Evolutionary conservation across 306 rosid genomes (phyloP), one percentile per base, ranked within the genome.

Genomic region (Glycine soja): DNA sequence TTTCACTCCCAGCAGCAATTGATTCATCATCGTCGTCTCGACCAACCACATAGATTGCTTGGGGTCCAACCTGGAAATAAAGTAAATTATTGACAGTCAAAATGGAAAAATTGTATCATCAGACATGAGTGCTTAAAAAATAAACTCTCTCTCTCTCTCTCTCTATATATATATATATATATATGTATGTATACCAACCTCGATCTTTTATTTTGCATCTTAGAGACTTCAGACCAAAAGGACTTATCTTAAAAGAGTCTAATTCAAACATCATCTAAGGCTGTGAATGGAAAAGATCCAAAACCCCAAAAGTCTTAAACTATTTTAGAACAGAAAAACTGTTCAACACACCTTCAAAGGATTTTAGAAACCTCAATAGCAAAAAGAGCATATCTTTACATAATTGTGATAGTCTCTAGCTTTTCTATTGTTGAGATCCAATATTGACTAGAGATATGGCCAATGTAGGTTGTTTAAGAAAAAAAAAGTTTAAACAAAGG

Each of bases 11-110:
- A 79, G 90, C 93, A 81, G 87, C 93, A 76, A 96, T 78, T 46
- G 99, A 96, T 80, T 91, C 98, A 13, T 90, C 98, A 46, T 95
- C 99, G 71, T 95, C 99, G 43, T 94, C 99, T 84, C 99, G 95
- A 67, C 93, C 99, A 84, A 96, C 99, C 81, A 93, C 99, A 87
- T 93, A 96, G 75, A 96, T 90, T 77, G 98, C 99, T 89, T 93
- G 99, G 71, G 99, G 99, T 70, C 98, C 99, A 88, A 96, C 97
- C 99, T 96, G 89, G 24, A 56, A 74, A 81, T 24, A 46, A 75
- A 76, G 74, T 48, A 82, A 83, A 69, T 79, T 72, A 83, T 69
- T 52, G 68, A 66, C 40, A 67, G 34, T 79, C 70, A 58, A 66
- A 63, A 70, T 71, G 74, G 77, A 74, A 74, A 74, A 81, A 18